Evolutionary conservation across 140 eudicot genomes (phyloP).

Genomic region (Anethum foeniculum): DNA sequence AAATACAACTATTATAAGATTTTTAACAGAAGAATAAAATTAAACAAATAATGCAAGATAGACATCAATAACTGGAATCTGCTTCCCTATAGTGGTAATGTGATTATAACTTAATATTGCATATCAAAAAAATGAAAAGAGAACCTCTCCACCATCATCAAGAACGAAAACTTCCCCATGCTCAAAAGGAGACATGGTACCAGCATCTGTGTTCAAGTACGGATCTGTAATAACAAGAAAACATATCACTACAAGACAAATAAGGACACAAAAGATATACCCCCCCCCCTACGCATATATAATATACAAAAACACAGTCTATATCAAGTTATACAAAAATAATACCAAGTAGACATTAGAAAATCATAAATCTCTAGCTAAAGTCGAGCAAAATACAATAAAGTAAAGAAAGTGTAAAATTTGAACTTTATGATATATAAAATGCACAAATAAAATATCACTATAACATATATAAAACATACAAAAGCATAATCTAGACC

Average conservation of each 20-base stretch:
- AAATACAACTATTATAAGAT: neutral
- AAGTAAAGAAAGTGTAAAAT: neutral
- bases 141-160: slow-evolving; percentile 98
- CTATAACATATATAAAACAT: neutral
- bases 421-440: too few relatives aligned
- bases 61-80: neutral
- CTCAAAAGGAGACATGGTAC: slow-evolving; percentile 96
- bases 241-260: slow-evolving; percentile 12
- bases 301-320: neutral
- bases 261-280: neutral
- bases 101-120: neutral
- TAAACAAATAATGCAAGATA: neutral
- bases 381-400: neutral
- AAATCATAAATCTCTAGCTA: neutral
- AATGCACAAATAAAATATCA: neutral
- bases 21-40: neutral
- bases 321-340: neutral
- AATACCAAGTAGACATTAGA: neutral
- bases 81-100: neutral
- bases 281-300: neutral
- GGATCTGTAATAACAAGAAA: slow-evolving; percentile 58
- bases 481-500: neutral
- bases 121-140: slow-evolving; percentile 8
- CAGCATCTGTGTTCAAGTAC: slow-evolving; percentile 89
- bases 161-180: slow-evolving; percentile 98